Base-by-base conservation (phyloP, 768 basidiomycete species). In the Auricularia sp. region DNA sequence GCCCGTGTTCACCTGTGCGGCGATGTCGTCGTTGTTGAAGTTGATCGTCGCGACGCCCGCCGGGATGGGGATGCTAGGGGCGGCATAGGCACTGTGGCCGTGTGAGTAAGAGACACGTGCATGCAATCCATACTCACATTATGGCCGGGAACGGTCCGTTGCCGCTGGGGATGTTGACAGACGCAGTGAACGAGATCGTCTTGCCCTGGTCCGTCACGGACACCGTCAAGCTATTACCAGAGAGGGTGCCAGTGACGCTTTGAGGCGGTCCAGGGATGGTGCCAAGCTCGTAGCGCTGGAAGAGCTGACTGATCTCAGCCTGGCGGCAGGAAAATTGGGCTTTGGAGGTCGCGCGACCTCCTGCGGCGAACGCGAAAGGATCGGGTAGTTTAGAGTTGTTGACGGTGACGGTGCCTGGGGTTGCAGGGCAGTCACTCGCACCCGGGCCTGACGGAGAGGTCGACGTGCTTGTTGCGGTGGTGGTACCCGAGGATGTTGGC, bases 21-120 rank as follows among this genome's bases (percentile, higher is more conserved):
- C 85, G 69, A 86, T 83, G 59, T 80, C 79, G 61, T 80, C 75
- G 73, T 83, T 84, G 71, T 80, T 76, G 76, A 81, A 84, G 51
- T 74, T 81, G 73, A 85, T 78, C n/a, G 77, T 68, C 4, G 82
- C 80, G 54, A 77, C 76, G 2, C 70, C 70, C 29, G 65, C 56
- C 8, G 74, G 74, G 11, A 75, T 62, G 29, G 75, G 76, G 63
- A 77, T 71, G 64, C 73, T 81, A 63, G 76, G 70, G 1, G 79
- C 81, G 3, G 80, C 83, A 62, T 79, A 77, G 1, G 76, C 83
- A 63, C 56, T 59, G 24, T 7, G 8, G 13, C 7, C 8, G 1
- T 14, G 39, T 42, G 47, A 51, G 47, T 13, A 51, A 18, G 21
- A 6, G 10, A 11, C 14, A 21, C 16, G 47, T 3, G 47, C 21